A percentile compares a stretch with the other conserved stretches of the same genome.
These are phyloP conservation scores for Paxillus involutus DNA, from an alignment of 768 basidiomycete genomes.

Conservation along the genomic window DNA sequence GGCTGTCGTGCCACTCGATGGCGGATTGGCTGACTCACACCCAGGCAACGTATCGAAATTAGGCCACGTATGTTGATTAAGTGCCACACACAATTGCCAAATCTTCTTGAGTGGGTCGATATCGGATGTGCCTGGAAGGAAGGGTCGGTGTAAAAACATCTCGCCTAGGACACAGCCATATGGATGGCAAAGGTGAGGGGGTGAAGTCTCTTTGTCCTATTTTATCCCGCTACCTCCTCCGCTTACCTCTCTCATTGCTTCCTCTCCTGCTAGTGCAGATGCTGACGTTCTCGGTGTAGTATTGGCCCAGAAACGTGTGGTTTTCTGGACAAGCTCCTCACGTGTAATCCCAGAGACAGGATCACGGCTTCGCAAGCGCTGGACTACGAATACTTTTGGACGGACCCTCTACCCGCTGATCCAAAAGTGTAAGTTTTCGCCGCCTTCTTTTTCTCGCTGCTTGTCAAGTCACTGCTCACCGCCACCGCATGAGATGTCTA, in stretches of 20 bases:
- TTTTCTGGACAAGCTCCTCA: constrained; percentile 78
- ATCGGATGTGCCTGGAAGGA: no score
- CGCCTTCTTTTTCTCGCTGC: background rate
- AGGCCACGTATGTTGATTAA: constrained; percentile 80
- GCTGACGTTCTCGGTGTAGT: constrained; percentile 34
- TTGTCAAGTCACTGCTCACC: background rate
- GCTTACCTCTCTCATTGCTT: no score
- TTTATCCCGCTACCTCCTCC: no score
- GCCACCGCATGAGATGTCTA: background rate
- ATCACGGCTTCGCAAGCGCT: constrained; percentile 85
- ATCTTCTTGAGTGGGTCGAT: constrained; percentile 91
- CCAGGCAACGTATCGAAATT: constrained; percentile 74
- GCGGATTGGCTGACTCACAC: no score
- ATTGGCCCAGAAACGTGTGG: constrained; percentile 75
- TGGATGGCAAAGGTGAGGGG: no score
- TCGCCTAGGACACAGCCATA: no score
- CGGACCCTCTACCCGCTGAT: constrained; percentile 82
- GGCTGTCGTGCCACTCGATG: no score
- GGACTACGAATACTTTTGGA: constrained; percentile 95
- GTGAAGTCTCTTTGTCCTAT: no score
- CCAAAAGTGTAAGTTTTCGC: constrained; percentile 62
- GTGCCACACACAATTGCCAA: constrained; percentile 84
- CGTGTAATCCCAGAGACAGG: constrained; percentile 79
- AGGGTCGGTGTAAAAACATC: no score
- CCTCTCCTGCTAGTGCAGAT: background rate